Evolutionary conservation across 2,329 filamentous ascomycete species (phyloP), one percentile per base, ranked within the genome.

Genomic region (Didymella arachidicola): DNA sequence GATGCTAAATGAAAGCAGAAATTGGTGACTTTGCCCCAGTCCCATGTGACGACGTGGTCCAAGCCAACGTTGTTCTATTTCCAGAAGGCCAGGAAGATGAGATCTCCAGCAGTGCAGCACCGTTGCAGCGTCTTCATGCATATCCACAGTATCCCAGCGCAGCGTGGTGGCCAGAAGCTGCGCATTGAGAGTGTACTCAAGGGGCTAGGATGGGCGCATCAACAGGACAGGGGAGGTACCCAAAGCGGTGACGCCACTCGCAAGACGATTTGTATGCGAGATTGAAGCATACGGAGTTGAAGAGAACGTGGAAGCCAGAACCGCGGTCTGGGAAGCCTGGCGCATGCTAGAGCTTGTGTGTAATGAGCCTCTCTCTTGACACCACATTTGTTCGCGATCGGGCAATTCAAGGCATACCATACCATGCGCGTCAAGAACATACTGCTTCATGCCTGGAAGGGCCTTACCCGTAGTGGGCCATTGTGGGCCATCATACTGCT

Each of bases 71-170:
- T 66, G 70, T 59, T 71, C 72, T 75, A 74, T 76, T 78, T 78
- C 76, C 75, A 78, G 76, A 78, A 78, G 65, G 69, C 70, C 69
- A 66, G 69, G 41, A 54, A 65, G 72, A 72, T 75, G 65, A 77
- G 74, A 77, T 78, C 75, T 77, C 73, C 74, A 75, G 67, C 67
- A 65, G 74, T 72, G 76, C 74, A 75, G 67, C 67, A 65, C 74
- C 73, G 76, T 78, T 77, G 68, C 69, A 76, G 66, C 49, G 55
- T 64, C 63, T 73, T 72, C 75, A 77, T 65, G 72, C 53, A 64
- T 62, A 75, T 70, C 71, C 73, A 71, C 67, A 53, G 57, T 42
- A 56, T 60, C 53, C 53, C 53, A 60, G 69, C 54, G 69, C 66
- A 67, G 72, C 71, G 66, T 70, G 67, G 72, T 72, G 71, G 71